A percentile compares a stretch with the other conserved stretches of the same genome.
These are phyloP conservation scores for Stenocarpella maydis DNA, from an alignment of 2,329 filamentous ascomycete genomes.

Conservation along the genomic window DNA sequence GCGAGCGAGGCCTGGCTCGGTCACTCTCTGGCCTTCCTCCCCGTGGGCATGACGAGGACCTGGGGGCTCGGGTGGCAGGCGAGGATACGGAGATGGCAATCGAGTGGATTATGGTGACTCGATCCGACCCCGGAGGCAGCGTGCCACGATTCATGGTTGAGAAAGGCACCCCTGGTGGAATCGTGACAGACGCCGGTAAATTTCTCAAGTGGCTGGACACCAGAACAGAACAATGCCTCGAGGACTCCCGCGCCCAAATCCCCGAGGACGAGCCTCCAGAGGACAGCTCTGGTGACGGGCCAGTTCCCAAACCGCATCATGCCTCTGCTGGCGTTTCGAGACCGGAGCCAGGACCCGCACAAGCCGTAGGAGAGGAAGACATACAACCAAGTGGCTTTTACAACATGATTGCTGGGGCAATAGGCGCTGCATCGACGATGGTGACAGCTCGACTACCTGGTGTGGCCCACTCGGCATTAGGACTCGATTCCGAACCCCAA, in stretches of 20 bases:
- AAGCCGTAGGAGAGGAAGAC: slow-evolving; percentile 33
- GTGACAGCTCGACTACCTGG: slow-evolving; percentile 51
- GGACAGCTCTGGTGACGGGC: slow-evolving; percentile 43
- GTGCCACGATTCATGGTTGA: slow-evolving; percentile 94
- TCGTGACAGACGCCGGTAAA: slow-evolving; percentile 80
- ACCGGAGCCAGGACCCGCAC: slow-evolving; percentile 20
- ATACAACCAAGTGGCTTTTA: slow-evolving; percentile 58
- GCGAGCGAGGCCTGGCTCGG: background rate
- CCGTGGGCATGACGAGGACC: slow-evolving; percentile 18
- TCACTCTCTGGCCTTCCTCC: slow-evolving; percentile 29
- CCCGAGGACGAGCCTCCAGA: slow-evolving; percentile 41
- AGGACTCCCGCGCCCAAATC: slow-evolving; percentile 38
- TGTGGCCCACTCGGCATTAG: slow-evolving; percentile 43
- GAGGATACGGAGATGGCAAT: slow-evolving; percentile 55
- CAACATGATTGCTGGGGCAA: slow-evolving; percentile 62
- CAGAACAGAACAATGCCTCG: slow-evolving; percentile 48
- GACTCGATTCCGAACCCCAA: slow-evolving; percentile 42
- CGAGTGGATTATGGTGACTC: slow-evolving; percentile 93
- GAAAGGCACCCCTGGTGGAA: slow-evolving; percentile 82
- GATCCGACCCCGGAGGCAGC: slow-evolving; percentile 87
- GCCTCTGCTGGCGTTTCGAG: slow-evolving; percentile 32
- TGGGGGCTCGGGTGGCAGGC: slow-evolving; percentile 30
- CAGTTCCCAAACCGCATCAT: slow-evolving; percentile 30
- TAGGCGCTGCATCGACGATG: slow-evolving; percentile 59
- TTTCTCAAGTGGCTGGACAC: slow-evolving; percentile 77